Percentiles rank a stretch among this genome's conserved stretches.
These are phyloP conservation scores for Apiospora rasikravindrae DNA, from an alignment of 2,329 filamentous ascomycete species.

Conservation along the genomic window DNA sequence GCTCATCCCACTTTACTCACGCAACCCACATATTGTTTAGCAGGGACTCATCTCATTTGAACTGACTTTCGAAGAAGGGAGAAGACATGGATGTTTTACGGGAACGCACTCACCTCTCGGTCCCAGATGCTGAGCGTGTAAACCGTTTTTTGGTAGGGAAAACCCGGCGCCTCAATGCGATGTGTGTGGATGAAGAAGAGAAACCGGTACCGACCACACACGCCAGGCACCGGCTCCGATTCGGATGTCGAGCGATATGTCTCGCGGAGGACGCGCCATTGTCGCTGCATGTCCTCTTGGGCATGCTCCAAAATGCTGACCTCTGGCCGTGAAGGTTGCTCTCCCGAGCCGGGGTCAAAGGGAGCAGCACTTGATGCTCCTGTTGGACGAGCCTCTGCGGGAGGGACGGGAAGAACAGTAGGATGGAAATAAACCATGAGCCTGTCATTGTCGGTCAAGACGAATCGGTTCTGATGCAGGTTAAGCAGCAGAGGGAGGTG, in stretches of 20 bases:
- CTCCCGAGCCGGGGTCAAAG: background rate
- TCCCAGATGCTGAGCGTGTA: slow-evolving; percentile 6
- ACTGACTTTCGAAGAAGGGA: background rate
- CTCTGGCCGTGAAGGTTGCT: too few species aligned
- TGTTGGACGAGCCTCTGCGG: background rate
- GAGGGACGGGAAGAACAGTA: background rate
- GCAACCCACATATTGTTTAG: background rate
- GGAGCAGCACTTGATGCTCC: background rate
- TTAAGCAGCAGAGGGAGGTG: background rate
- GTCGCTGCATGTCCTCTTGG: background rate
- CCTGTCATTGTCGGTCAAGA: background rate
- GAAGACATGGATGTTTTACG: background rate
- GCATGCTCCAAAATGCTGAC: background rate
- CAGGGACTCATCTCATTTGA: background rate
- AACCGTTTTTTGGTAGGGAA: background rate
- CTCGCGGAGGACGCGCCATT: background rate
- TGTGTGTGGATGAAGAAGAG: background rate
- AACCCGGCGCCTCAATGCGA: background rate
- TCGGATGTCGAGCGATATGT: background rate
- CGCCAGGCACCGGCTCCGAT: background rate
- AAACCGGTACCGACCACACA: background rate
- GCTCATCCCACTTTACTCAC: background rate
- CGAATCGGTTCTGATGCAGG: background rate
- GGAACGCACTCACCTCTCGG: background rate
- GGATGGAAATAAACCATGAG: background rate